Base-by-base conservation (phyloP, 1,139 yeast genomes). In the Pneumocystis canis region DNA sequence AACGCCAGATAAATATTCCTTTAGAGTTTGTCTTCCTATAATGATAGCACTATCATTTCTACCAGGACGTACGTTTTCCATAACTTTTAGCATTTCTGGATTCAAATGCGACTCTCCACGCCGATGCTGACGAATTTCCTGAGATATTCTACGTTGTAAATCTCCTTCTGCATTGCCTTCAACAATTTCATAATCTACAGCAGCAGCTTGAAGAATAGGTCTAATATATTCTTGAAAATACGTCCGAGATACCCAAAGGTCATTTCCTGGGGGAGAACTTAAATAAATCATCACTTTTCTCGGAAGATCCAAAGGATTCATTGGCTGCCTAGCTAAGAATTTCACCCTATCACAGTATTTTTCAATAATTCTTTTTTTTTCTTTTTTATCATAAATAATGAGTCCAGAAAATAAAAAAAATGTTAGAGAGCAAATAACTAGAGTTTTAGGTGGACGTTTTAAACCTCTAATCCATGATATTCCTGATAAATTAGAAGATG, bases 241-340 rank as follows among this genome's bases (percentile, higher is more conserved):
- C 65, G 80, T 80, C 74, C 87, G 73, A 20, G 95, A 84, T 66
- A 84, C 84, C 60, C 86, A 95, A 61, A 94, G 76, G 70, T 84
- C 89, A 72, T 92, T 97, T 69, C 89, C 87, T 18, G 99, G 98
- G 16, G 97, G 97, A 18, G 98, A 98, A 0, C 96, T 95, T 65
- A 90, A 80, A 71, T 84, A 90, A 0, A 94, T 83, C 0, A 89
- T 84, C 63, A 94, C 77, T 69, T 84, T 87, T 62, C 98, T 79
- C 1, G 96, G 90, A 40, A 81, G 71, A 47, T 81, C 79, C 61
- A 83, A 71, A 0, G 80, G 78, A 54, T 75, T 60, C 62, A 69
- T 58, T 28, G 73, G 74, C 63, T 68, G 68, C 16, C 78, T 71
- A 9, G 89, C 80, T 62, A 80, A 72, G 9, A 74, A 75, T 58